A percentile compares a stretch with the other conserved stretches of the same genome.
phyloP scores from a whole-genome alignment of 1,284 basidiomycete genomes.

The Rhodofomes roseus region DNA sequence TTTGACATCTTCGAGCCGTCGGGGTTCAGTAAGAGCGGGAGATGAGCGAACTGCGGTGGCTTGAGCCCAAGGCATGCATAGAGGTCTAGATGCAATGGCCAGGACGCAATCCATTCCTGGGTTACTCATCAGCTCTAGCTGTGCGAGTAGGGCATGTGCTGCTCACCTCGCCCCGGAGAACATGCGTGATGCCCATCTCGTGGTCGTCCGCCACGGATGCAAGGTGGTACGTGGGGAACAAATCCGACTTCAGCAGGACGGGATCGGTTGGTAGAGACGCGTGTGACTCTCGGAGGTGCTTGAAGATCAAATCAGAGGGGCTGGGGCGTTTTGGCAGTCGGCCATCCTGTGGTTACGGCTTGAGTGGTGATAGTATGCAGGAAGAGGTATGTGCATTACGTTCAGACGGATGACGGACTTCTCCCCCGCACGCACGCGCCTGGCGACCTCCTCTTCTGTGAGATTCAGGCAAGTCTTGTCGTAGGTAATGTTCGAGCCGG shows the following conservation, averaged over 20 bases:
- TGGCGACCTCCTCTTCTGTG: conserved; percentile 79
- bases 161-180: conserved; percentile 87
- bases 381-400: conserved; percentile 41
- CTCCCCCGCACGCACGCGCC: conserved; percentile 73
- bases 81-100: conserved; percentile 90
- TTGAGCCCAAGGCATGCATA: conserved; percentile 76
- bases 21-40: conserved; percentile 87
- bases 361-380: not conserved
- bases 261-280: conserved; percentile 85
- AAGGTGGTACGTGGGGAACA: conserved; percentile 95
- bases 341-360: conserved; percentile 41
- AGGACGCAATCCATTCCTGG: conserved; percentile 94
- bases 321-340: conserved; percentile 44
- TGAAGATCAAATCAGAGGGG: conserved; percentile 74
- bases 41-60: conserved; percentile 85
- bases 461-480: conserved; percentile 85
- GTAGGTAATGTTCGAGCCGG: conserved; percentile 76
- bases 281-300: conserved; percentile 68
- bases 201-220: conserved; percentile 96
- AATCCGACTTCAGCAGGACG: conserved; percentile 88
- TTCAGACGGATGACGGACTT: conserved; percentile 85
- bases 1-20: conserved; percentile 97
- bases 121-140: not conserved
- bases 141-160: too few species aligned
- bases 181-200: conserved; percentile 94